Percentiles rank a stretch among this genome's conserved stretches.
These are phyloP conservation scores for Lagerstroemia speciosa DNA, from an alignment of 345 rosid genomes.

Conservation along the genomic window DNA sequence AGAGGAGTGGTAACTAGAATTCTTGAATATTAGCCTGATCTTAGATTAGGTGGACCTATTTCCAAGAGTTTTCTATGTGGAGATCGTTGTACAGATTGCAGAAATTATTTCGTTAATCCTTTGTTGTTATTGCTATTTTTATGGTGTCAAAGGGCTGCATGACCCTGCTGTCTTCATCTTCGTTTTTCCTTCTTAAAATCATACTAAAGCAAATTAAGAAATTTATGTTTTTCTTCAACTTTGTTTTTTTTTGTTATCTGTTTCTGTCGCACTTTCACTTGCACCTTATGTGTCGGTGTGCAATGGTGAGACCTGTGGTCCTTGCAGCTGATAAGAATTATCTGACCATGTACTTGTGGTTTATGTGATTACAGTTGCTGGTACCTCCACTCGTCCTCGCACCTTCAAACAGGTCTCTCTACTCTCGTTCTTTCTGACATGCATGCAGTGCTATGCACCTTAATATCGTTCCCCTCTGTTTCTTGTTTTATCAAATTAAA, in stretches of 20 bases:
- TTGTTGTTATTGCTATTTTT: no score
- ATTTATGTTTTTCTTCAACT: not conserved
- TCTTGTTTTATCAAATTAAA: not conserved
- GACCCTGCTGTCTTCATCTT: not conserved
- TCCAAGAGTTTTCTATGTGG: no score
- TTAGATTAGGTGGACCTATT: not conserved
- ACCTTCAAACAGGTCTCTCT: constrained; percentile 57
- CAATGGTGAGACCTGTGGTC: not conserved
- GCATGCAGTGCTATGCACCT: not conserved
- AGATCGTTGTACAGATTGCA: no score
- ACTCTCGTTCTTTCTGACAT: no score
- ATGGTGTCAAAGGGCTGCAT: no score
- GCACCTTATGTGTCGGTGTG: not conserved
- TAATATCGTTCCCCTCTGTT: not conserved
- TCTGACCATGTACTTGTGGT: constrained; percentile 1
- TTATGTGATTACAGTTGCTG: constrained; percentile 54
- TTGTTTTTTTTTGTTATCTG: no score
- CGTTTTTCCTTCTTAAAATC: not conserved
- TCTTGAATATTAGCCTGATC: not conserved
- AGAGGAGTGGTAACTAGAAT: not conserved
- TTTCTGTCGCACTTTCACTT: not conserved
- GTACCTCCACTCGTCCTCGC: constrained; percentile 72
- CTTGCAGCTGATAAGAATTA: not conserved
- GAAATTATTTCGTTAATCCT: no score
- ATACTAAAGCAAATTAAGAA: not conserved